Percentiles rank a stretch among this genome's conserved stretches.
These are phyloP conservation scores for Cornus controversa DNA, from an alignment of 148 eudicot species.

Conservation along the genomic window DNA sequence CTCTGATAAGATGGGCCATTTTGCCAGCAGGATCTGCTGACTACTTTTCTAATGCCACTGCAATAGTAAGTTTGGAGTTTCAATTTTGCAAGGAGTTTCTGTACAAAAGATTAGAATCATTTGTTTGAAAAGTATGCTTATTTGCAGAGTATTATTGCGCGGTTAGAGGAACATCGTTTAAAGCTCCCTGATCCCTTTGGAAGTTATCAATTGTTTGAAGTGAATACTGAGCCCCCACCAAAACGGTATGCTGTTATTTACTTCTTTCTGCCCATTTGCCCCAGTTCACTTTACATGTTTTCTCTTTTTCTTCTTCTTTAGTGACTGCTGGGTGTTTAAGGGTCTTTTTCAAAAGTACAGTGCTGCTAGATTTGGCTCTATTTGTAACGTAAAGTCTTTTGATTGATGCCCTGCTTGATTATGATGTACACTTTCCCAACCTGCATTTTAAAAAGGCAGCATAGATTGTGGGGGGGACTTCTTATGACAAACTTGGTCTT, in stretches of 20 bases:
- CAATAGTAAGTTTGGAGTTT: slow-evolving; percentile 41
- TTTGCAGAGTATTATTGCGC: slow-evolving; percentile 67
- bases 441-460: no score
- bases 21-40: slow-evolving; percentile 62
- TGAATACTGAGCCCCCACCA: slow-evolving; percentile 58
- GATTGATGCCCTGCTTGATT: no score
- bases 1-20: slow-evolving; percentile 65
- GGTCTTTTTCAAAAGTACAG: no score
- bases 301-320: background rate
- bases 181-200: slow-evolving; percentile 78
- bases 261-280: background rate
- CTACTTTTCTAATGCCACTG: slow-evolving; percentile 62
- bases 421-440: no score
- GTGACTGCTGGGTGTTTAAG: background rate
- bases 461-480: no score
- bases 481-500: no score
- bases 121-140: slow-evolving; percentile 11
- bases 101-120: slow-evolving; percentile 7
- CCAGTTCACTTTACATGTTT: background rate
- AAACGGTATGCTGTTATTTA: slow-evolving; percentile 38
- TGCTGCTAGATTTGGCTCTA: no score
- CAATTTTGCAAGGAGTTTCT: background rate
- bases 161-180: slow-evolving; percentile 53
- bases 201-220: slow-evolving; percentile 53
- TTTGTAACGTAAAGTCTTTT: no score